Evolutionary conservation across 495 filamentous ascomycete genomes (phyloP).

Genomic region (Xylaria intraflava): DNA sequence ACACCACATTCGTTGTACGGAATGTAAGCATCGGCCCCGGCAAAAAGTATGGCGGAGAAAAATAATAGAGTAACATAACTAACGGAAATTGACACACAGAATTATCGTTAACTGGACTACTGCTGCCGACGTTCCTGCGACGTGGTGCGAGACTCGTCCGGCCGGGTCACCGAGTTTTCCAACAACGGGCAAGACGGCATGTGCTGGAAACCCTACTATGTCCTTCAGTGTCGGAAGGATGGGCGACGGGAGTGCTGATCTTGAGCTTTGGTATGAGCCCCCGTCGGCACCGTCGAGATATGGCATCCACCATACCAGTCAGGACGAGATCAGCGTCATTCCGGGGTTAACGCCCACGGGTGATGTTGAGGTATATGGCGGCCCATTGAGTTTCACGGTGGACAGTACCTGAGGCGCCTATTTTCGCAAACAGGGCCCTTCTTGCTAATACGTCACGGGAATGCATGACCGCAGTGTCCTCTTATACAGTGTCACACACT

Average conservation of each 20-base stretch:
- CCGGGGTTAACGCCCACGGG: constrained; percentile 14
- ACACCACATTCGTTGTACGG: constrained; percentile 17
- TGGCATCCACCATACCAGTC: constrained; percentile 8
- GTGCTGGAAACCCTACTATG: constrained; percentile 6
- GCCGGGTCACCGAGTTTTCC: constrained; percentile 11
- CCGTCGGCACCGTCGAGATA: neutral
- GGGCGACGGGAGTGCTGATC: constrained; percentile 6
- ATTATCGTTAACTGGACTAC: constrained; percentile 11
- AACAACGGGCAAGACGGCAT: constrained; percentile 8
- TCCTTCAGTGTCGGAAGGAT: constrained; percentile 11
- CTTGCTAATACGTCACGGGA: too few relatives aligned
- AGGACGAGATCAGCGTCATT: constrained; percentile 10
- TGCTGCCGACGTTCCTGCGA: neutral
- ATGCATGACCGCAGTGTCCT: too few relatives aligned
- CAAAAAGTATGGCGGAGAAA: neutral
- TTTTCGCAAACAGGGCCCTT: neutral
- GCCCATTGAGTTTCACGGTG: constrained; percentile 26
- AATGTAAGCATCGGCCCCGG: constrained; percentile 8
- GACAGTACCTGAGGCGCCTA: neutral
- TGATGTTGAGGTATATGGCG: constrained; percentile 25
- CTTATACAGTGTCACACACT: too few relatives aligned
- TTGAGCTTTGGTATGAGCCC: constrained; percentile 9
- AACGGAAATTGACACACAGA: constrained; percentile 3
- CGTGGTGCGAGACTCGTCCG: constrained; percentile 6
- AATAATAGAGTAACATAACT: neutral